Base-by-base conservation (phyloP, 352 stramenopile species). In the Pythium insidiosum region DNA sequence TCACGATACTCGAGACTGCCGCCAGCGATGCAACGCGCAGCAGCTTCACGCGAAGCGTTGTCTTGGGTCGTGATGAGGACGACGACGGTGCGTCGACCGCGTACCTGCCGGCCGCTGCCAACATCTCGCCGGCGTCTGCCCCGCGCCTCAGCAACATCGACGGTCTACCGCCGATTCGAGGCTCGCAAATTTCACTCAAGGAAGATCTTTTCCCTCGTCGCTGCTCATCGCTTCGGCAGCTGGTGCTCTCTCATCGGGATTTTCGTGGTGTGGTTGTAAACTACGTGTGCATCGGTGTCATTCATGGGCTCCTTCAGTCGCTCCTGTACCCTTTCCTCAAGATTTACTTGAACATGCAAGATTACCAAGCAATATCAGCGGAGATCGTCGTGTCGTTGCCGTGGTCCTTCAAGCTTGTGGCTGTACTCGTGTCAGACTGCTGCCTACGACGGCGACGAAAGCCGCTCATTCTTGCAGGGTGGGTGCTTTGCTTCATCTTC, bases 311-410 rank as follows among this genome's bases (percentile, higher is more conserved):
- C 7, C 58, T 84, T 23, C 68, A 80, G 48, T 52, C 66, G 18
- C 22, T 81, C 12, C 31, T 68, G 38, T 88, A 88, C 24, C 73
- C 76, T 30, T 83, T 82, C 37, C 53, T 88, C 48, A 85, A 83
- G 38, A 66, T 76, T 19, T 85, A 83, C 49, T 53, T 88, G 20
- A 85, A 88, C 56, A 77, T 84, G 68, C 60, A 69, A 26, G 72
- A 81, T 47, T 83, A 82, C 41, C 56, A 73, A 26, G 72, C 72
- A 7, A 61, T 69, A 28, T 53, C 72, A 7, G 72, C 68, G 0
- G 69, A 84, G 42, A 37, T 62, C 5, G 68, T 74, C 51, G 58
- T 88, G 12, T 53, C 71, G 23, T 25, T 88, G 21, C 72, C 73
- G 0, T 88, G 74, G 66, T 45, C 68, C 13, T 56, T 78, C 52